phyloP scores from a whole-genome alignment of 78 protist genomes.

The Fonticula alba region DNA sequence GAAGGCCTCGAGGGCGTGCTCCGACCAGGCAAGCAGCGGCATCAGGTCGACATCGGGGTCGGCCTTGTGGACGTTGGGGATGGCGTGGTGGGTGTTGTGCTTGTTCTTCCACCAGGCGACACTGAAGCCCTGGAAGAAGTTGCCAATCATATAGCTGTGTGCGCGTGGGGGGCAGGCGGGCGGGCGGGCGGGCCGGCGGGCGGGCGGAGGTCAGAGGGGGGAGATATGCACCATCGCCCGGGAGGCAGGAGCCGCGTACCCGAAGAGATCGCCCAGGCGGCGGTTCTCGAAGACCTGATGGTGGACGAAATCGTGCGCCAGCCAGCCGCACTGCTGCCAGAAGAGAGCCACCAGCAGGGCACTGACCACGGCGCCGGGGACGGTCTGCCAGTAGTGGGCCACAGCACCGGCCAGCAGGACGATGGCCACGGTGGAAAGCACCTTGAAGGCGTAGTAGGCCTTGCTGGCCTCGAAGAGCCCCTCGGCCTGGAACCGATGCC shows the following conservation, averaged over 20 bases:
- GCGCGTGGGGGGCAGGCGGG: too few species aligned
- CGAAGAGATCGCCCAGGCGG: not conserved
- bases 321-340: not conserved
- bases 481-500: not conserved
- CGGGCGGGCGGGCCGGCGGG: too few species aligned
- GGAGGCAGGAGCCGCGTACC: too few species aligned
- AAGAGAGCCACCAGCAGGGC: not conserved
- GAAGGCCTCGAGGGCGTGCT: not conserved
- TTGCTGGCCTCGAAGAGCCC: not conserved
- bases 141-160: not conserved
- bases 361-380: not conserved
- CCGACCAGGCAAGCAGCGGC: slow-evolving; percentile 5
- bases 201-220: too few species aligned
- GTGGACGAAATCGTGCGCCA: slow-evolving; percentile 1
- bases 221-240: too few species aligned
- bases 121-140: not conserved
- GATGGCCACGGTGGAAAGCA: not conserved
- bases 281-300: not conserved
- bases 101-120: slow-evolving; percentile 1
- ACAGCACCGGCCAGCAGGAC: too few species aligned
- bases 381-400: too few species aligned
- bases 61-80: not conserved
- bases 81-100: slow-evolving; percentile 9
- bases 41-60: not conserved
- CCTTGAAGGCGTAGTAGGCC: not conserved